phyloP scores from a whole-genome alignment of 495 filamentous ascomycete species.

The Parmelia sp. region DNA sequence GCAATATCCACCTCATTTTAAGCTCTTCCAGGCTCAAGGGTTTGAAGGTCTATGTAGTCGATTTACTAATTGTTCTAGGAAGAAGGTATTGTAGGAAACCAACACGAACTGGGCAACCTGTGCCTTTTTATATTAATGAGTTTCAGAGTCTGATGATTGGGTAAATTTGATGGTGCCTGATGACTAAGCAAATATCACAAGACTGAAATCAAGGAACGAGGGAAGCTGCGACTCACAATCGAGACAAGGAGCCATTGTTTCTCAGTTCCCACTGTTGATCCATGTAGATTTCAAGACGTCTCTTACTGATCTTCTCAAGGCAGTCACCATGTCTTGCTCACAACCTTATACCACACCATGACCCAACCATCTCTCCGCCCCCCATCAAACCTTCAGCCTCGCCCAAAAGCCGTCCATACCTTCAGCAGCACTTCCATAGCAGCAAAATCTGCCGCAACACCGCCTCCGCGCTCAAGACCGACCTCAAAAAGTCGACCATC shows the following conservation, averaged over 20 bases:
- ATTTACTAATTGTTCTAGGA: no score
- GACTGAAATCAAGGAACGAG: neutral
- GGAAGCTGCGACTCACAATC: neutral
- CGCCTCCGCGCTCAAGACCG: constrained; percentile 31
- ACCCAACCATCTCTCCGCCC: constrained; percentile 30
- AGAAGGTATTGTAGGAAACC: no score
- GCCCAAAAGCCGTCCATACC: constrained; percentile 40
- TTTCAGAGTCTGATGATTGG: no score
- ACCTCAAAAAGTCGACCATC: constrained; percentile 33
- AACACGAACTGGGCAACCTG: no score
- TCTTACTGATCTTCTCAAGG: neutral
- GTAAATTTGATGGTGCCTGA: no score
- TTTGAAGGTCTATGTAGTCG: no score
- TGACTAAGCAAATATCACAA: neutral
- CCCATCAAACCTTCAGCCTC: constrained; percentile 46
- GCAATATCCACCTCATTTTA: no score
- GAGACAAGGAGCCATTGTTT: neutral
- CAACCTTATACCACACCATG: constrained; percentile 17
- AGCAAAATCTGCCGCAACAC: constrained; percentile 31
- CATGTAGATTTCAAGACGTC: neutral
- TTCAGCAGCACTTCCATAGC: constrained; percentile 38
- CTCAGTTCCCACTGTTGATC: neutral
- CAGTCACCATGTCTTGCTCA: neutral
- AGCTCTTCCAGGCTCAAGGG: no score
- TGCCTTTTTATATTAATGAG: no score